Conservation (phyloP, 257 asterid species). For the Penstemon newberryi region DNA sequence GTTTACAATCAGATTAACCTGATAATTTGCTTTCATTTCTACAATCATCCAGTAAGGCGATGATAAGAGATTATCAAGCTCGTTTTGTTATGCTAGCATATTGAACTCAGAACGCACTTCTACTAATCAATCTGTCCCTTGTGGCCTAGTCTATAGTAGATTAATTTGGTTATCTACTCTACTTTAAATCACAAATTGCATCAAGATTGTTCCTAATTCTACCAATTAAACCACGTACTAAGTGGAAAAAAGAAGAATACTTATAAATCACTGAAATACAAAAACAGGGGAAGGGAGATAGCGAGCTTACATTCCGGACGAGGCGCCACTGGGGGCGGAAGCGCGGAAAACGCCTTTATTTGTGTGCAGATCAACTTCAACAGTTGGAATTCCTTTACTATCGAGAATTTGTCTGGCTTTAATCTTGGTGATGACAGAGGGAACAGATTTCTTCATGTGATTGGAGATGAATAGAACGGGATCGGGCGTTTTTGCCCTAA, state of each 20-base stretch:
- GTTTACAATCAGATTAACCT: not conserved
- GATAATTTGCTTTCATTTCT: not conserved
- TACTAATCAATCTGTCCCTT: too few relatives aligned
- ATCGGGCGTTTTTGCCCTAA: slow-evolving; percentile 87
- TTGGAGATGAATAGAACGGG: slow-evolving; percentile 97
- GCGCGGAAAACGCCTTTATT: slow-evolving; percentile 92
- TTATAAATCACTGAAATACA: not conserved
- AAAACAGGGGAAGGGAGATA: not conserved
- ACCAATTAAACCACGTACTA: slow-evolving; percentile 20
- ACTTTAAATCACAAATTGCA: not conserved
- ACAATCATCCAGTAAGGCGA: not conserved
- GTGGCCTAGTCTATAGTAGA: not conserved
- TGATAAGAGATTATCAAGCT: not conserved
- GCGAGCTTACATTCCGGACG: slow-evolving; percentile 69
- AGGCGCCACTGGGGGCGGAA: slow-evolving; percentile 75
- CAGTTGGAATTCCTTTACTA: slow-evolving; percentile 98
- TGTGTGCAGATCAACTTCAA: slow-evolving; percentile 92
- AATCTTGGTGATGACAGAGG: slow-evolving; percentile 85
- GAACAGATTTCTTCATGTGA: slow-evolving; percentile 88
- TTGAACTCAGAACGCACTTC: not conserved
- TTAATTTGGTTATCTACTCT: not conserved
- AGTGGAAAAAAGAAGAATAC: not conserved
- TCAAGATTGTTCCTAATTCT: not conserved
- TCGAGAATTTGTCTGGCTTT: slow-evolving; percentile 94
- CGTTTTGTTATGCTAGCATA: not conserved